Evolutionary conservation across 257 asterid species (phyloP).

Genomic region (Gynochthodes officinalis): DNA sequence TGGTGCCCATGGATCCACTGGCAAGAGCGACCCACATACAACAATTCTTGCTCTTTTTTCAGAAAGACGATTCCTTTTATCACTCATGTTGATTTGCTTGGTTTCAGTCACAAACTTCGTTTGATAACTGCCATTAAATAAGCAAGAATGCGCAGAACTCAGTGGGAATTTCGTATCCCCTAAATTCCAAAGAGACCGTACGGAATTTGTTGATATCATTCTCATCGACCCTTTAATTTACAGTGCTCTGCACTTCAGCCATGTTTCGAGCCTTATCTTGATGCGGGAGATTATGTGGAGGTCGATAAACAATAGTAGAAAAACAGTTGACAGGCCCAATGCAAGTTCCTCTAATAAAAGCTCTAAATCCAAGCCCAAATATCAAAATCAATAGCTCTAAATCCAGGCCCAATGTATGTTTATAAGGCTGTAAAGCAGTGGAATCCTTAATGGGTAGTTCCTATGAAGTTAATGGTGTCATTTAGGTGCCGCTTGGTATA

Average conservation of each 20-base stretch:
- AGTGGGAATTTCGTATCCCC: conserved; percentile 22
- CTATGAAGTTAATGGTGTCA: too few relatives aligned
- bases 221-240: neutral
- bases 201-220: conserved; percentile 18
- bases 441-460: too few relatives aligned
- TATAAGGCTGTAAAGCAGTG: too few relatives aligned
- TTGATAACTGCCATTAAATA: conserved; percentile 15
- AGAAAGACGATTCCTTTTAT: conserved; percentile 12
- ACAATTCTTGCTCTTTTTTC: conserved; percentile 27
- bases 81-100: conserved; percentile 23
- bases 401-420: too few relatives aligned
- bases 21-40: conserved; percentile 50
- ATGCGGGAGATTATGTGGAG: too few relatives aligned
- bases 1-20: conserved; percentile 98
- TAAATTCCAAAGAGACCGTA: conserved; percentile 31
- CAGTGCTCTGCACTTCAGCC: neutral
- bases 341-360: neutral
- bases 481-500: too few relatives aligned
- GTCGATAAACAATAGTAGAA: neutral
- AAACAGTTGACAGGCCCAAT: neutral
- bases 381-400: neutral
- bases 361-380: neutral
- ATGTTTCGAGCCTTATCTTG: conserved; percentile 1
- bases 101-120: conserved; percentile 21
- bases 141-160: conserved; percentile 27